Percentiles rank a stretch among this genome's conserved stretches.
These are phyloP conservation scores for Elsinoe batatas DNA, from an alignment of 2,329 filamentous ascomycete species.

Conservation along the genomic window DNA sequence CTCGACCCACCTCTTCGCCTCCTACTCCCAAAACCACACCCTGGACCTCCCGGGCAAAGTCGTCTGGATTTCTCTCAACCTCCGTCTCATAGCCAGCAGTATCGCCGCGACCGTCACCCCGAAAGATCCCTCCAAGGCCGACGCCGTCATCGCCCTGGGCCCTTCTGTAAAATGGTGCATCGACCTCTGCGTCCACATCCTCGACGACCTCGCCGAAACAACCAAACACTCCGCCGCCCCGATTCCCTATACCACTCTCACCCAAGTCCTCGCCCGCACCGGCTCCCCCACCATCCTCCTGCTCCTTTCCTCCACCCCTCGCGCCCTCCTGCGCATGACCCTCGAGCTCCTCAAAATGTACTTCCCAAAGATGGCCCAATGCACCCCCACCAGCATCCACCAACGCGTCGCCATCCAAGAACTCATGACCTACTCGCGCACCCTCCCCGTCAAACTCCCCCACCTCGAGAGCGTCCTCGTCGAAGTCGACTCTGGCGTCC, in stretches of 20 bases:
- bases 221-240: background rate
- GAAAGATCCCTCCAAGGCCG: slow-evolving; percentile 32
- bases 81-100: slow-evolving; percentile 49
- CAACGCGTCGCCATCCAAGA: slow-evolving; percentile 24
- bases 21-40: slow-evolving; percentile 52
- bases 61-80: slow-evolving; percentile 62
- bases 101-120: slow-evolving; percentile 21
- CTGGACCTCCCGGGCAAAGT: slow-evolving; percentile 63
- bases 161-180: slow-evolving; percentile 72
- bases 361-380: slow-evolving; percentile 16
- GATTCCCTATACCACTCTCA: slow-evolving; percentile 13
- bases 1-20: slow-evolving; percentile 68
- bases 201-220: slow-evolving; percentile 40
- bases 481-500: slow-evolving; percentile 58
- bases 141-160: slow-evolving; percentile 61
- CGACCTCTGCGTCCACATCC: slow-evolving; percentile 50
- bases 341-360: slow-evolving; percentile 49
- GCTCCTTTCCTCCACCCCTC: slow-evolving; percentile 62
- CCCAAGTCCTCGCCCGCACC: slow-evolving; percentile 17
- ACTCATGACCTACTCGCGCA: slow-evolving; percentile 22
- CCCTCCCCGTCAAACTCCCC: slow-evolving; percentile 37
- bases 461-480: slow-evolving; percentile 40
- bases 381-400: slow-evolving; percentile 40
- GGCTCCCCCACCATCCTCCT: slow-evolving; percentile 35
- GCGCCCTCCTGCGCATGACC: slow-evolving; percentile 60